Base-by-base conservation (phyloP, 345 rosid species). In the Syzygium aqueum region DNA sequence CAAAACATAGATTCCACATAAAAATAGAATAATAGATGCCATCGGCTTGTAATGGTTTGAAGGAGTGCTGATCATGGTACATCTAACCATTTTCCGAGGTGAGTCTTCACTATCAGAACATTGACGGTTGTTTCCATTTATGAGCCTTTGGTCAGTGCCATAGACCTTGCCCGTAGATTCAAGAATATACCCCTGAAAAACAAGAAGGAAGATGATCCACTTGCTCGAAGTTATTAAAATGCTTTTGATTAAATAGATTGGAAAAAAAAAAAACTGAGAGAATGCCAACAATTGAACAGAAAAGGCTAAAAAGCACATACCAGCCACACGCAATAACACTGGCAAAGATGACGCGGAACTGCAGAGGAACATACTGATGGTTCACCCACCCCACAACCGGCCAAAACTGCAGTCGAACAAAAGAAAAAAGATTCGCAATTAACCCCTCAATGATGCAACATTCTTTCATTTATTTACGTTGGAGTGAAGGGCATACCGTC, bases 371-470 rank as follows among this genome's bases (percentile, higher is more conserved):
- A 63, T 92, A 95, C 90, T 93, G 98, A 90, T 95, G 96, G 93
- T 97, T 97, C 84, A 97, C 67, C 99, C 98, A 96, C 37, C 99
- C 97, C 82, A 94, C 96, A 17, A 95, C 93, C 0, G 99, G 99
- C 95, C 98, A 95, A 93, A 96, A 95, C 99, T 97, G 94, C 90
- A 63, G 37, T 25, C 46, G 25, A 43, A n/a, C 80, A 19, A 49
- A 28, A n/a, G 53, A 11, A 53, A n/a, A 85, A 85, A 85, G 53
- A 52, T 89, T 88, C 88, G 53, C 77, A 80, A 77, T 52, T 11
- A 73, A 73, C 25, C 49, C 27, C 82, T 73, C 54, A 86, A 85
- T 73, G 28, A 67, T 77, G 25, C 6, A 85, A 84, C 33, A 78
- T 84, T 88, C 83, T 16, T 88, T 54, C 27, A 90, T 28, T 25